Percentiles rank a stretch among this genome's conserved stretches.
These are phyloP conservation scores for Xylaria scruposa DNA, from an alignment of 495 filamentous ascomycete genomes.

Conservation along the genomic window DNA sequence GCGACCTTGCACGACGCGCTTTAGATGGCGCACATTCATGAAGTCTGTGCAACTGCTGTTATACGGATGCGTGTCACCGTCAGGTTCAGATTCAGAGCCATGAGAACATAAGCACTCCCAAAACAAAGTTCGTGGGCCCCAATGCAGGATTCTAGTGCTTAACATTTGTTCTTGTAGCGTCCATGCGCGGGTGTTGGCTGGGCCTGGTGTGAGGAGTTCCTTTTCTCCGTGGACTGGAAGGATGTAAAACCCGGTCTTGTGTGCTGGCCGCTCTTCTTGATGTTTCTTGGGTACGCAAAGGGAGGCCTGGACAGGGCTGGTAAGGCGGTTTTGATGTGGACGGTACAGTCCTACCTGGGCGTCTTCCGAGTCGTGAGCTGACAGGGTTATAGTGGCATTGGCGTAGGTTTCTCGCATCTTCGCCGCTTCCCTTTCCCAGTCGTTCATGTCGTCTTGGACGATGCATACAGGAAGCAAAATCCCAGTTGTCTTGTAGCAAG, in stretches of 20 bases:
- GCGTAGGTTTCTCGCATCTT: neutral
- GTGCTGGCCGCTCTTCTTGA: neutral
- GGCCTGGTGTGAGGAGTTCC: neutral
- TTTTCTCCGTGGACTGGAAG: neutral
- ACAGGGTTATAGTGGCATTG: neutral
- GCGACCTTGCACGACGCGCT: neutral
- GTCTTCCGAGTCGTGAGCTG: neutral
- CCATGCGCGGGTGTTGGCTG: neutral
- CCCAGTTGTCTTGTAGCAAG: neutral
- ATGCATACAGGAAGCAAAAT: neutral
- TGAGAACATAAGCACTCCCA: neutral
- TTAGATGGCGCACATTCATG: neutral
- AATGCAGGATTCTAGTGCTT: neutral
- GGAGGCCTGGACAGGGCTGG: neutral
- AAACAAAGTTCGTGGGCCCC: neutral
- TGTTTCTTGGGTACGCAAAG: neutral
- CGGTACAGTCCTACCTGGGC: neutral
- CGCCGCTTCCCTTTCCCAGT: neutral
- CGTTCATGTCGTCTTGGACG: neutral
- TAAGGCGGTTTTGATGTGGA: neutral
- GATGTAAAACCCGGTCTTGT: neutral
- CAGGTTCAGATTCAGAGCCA: neutral
- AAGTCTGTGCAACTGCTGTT: neutral
- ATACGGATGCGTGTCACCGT: neutral
- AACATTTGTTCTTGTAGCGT: neutral